A percentile compares a stretch with the other conserved stretches of the same genome.
Evolutionary conservation across 768 basidiomycete species (phyloP).

Genomic region (Podaxis sp.): DNA sequence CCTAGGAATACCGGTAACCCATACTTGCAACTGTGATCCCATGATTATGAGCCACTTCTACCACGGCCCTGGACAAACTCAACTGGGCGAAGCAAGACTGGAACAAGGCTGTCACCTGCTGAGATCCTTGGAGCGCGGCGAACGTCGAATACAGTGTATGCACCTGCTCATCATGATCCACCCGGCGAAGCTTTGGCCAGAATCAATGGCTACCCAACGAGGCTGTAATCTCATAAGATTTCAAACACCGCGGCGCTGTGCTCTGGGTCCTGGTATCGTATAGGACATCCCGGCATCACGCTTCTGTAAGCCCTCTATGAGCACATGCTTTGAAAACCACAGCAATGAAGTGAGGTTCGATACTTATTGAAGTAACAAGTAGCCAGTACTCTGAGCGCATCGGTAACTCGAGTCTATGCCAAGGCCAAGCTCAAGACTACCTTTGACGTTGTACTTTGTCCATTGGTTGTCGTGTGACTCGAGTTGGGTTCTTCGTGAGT

Average conservation of each 20-base stretch:
- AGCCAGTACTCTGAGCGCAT: neutral
- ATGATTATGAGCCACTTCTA: too few species aligned
- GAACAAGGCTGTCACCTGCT: too few species aligned
- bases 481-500: neutral
- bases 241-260: constrained; percentile 13
- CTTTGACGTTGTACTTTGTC: neutral
- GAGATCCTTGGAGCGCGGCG: too few species aligned
- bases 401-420: neutral
- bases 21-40: too few species aligned
- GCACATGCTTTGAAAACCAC: neutral
- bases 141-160: too few species aligned
- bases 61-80: too few species aligned
- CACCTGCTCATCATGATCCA: too few species aligned
- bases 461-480: neutral
- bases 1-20: too few species aligned
- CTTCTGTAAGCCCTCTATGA: neutral
- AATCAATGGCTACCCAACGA: neutral
- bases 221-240: neutral
- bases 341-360: neutral
- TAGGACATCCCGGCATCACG: neutral
- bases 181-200: too few species aligned
- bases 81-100: too few species aligned
- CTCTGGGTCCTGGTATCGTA: neutral
- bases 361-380: neutral
- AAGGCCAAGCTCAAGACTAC: neutral